Percentiles rank a stretch among this genome's conserved stretches.
These are phyloP conservation scores for Mycena haematopus DNA, from an alignment of 768 basidiomycete genomes.

Conservation along the genomic window DNA sequence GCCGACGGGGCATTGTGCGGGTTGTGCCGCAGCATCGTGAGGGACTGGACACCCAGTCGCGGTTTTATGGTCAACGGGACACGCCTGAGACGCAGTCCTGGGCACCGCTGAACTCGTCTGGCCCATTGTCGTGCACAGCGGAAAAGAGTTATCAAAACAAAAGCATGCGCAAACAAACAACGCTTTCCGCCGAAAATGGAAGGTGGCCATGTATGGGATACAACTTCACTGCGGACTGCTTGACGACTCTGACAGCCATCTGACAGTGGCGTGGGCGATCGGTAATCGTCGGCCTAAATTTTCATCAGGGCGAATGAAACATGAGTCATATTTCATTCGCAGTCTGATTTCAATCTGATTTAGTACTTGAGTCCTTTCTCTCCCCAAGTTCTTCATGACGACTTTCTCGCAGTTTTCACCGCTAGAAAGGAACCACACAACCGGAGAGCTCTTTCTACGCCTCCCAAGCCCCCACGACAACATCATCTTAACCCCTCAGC, in stretches of 20 bases:
- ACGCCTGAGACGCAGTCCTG: background rate
- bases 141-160: background rate
- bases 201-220: conserved; percentile 1
- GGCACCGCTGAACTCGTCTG: conserved; percentile 20
- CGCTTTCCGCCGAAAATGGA: conserved; percentile 7
- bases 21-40: conserved; percentile 43
- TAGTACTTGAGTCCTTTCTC: no score
- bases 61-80: conserved; percentile 30
- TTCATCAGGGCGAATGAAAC: no score
- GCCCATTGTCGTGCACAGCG: conserved; percentile 13
- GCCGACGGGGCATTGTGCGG: conserved; percentile 68
- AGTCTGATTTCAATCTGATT: no score
- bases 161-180: background rate
- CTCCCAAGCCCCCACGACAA: conserved; percentile 50
- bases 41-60: conserved; percentile 48
- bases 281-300: no score
- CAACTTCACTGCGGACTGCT: no score
- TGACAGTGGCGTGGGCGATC: no score
- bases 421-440: conserved; percentile 47
- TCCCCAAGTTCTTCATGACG: no score
- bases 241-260: no score
- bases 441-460: conserved; percentile 61
- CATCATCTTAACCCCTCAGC: conserved; percentile 62
- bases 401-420: conserved; percentile 33
- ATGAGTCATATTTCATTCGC: no score